These are phyloP conservation scores for Pontederia crassipes DNA, from an alignment of 176 grass and related monocot species.

Conservation along the genomic window DNA sequence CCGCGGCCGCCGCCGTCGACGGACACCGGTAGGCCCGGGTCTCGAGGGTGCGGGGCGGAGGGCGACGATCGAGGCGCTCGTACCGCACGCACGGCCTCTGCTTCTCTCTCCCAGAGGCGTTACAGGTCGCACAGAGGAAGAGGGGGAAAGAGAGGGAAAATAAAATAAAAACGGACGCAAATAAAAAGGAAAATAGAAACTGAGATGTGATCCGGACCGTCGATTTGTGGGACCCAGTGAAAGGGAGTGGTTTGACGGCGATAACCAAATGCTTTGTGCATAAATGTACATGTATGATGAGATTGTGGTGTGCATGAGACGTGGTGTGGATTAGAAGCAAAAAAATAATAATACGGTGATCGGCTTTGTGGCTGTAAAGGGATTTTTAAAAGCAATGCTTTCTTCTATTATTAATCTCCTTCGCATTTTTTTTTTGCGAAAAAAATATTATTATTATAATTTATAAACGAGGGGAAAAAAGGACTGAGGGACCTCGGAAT, in stretches of 20 bases:
- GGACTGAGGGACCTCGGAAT: no score
- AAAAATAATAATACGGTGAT: not conserved
- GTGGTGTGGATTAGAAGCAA: not conserved
- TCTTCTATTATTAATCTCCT: no score
- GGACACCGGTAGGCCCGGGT: no score
- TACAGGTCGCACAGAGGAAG: not conserved
- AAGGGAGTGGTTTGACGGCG: not conserved
- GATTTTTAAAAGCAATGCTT: no score
- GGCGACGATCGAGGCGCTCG: no score
- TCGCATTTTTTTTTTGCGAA: no score
- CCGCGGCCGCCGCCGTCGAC: no score
- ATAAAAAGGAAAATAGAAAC: conserved; percentile 10
- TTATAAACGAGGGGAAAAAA: no score
- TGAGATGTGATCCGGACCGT: conserved; percentile 3
- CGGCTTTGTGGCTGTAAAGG: no score
- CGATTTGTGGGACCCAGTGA: not conserved
- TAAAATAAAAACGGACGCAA: conserved; percentile 4
- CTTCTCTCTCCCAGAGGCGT: not conserved
- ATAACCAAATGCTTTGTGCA: not conserved
- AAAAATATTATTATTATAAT: no score
- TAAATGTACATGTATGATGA: not conserved
- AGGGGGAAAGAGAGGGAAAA: conserved; percentile 31
- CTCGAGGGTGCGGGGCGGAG: not conserved
- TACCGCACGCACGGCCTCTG: not conserved
- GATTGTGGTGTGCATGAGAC: not conserved